These are phyloP conservation scores for Fomitopsis palustris DNA, from an alignment of 1,284 basidiomycete genomes.

Conservation along the genomic window DNA sequence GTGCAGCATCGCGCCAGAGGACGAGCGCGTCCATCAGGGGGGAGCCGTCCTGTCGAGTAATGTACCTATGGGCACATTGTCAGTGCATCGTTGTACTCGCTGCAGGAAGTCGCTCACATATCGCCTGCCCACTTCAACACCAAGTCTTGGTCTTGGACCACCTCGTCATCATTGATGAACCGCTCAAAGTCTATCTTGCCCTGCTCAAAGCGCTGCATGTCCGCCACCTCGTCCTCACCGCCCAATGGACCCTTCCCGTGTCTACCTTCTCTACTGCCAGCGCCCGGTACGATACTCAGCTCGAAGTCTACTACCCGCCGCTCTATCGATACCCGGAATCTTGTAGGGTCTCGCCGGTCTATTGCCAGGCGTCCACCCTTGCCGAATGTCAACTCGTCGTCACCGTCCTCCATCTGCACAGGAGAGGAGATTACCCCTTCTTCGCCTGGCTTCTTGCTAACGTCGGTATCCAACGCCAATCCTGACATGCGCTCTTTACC, in stretches of 20 bases:
- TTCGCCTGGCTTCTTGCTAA: constrained; percentile 8
- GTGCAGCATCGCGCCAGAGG: constrained; percentile 53
- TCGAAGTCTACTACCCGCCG: constrained; percentile 55
- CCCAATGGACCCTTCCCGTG: constrained; percentile 30
- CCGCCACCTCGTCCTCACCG: constrained; percentile 46
- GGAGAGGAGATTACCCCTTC: neutral
- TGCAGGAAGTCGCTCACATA: constrained; percentile 39
- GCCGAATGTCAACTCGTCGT: constrained; percentile 33
- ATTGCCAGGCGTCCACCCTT: constrained; percentile 50
- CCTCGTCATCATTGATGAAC: constrained; percentile 52
- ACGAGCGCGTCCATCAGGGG: constrained; percentile 63
- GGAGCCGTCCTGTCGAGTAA: constrained; percentile 58
- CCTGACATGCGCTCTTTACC: constrained; percentile 22
- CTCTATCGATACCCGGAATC: constrained; percentile 56
- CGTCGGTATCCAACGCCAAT: constrained; percentile 11
- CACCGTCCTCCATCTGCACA: constrained; percentile 2
- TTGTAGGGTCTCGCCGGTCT: constrained; percentile 46
- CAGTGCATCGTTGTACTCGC: neutral
- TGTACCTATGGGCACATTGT: constrained; percentile 42
- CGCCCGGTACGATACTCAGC: constrained; percentile 45
- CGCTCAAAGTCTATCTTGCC: constrained; percentile 51
- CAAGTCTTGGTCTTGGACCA: constrained; percentile 54
- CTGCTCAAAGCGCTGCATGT: constrained; percentile 48
- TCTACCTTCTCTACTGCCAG: constrained; percentile 22
- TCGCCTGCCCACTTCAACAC: constrained; percentile 65